These are phyloP conservation scores for Mucor piriformis DNA, from an alignment of 371 early-diverging fungal species.

Conservation along the genomic window DNA sequence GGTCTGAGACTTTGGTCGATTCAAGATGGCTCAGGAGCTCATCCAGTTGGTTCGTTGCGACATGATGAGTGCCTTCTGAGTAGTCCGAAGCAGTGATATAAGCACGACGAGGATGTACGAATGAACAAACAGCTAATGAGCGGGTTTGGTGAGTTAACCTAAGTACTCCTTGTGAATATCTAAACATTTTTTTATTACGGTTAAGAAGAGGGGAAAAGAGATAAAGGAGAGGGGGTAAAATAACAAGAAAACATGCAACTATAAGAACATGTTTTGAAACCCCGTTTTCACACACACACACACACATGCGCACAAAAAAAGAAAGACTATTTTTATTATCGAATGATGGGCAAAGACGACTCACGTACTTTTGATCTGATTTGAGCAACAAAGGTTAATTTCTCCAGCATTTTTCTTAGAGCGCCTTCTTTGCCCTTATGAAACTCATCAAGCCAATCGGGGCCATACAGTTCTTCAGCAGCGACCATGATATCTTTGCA, in stretches of 20 bases:
- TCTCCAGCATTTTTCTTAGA: conserved; percentile 26
- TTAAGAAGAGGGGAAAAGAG: not conserved
- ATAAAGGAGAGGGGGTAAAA: not conserved
- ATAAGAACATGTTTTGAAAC: not conserved
- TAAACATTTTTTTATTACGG: not conserved
- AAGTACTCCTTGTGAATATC: not conserved
- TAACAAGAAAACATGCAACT: not conserved
- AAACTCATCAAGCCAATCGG: conserved; percentile 27
- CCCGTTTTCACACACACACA: too few relatives aligned
- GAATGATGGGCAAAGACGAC: conserved; percentile 4
- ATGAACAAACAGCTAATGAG: not conserved
- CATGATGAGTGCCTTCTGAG: conserved; percentile 1
- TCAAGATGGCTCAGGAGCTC: conserved; percentile 8
- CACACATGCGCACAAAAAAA: too few relatives aligned
- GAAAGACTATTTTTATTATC: too few relatives aligned
- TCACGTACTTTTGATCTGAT: conserved; percentile 28
- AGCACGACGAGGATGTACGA: not conserved
- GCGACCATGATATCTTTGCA: conserved; percentile 25
- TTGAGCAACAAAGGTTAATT: conserved; percentile 30
- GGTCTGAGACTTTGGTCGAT: conserved; percentile 17
- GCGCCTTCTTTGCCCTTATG: conserved; percentile 18
- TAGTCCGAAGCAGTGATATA: not conserved
- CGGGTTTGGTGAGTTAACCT: not conserved
- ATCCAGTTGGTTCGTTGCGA: not conserved
- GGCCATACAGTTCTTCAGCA: conserved; percentile 29